Base-by-base conservation (phyloP, 768 basidiomycete genomes). In the Amanita pallidorosea region DNA sequence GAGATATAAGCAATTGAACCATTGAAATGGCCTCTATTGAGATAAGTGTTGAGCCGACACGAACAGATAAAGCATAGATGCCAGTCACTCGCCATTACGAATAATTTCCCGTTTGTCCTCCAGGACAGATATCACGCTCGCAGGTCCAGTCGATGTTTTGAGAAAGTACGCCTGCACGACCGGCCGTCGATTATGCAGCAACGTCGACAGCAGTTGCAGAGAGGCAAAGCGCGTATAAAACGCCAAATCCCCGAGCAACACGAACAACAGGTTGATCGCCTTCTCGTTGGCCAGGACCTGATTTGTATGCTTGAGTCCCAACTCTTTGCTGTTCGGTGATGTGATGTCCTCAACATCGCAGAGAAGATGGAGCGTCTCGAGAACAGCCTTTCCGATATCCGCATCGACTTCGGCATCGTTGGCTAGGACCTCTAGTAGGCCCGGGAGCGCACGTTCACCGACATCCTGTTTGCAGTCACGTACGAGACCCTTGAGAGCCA, bases 401-500 rank as follows among this genome's bases (percentile, higher is more conserved):
- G 82, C 73, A 64, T 99, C 96, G 47, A 92, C 78, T 57, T 89
- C 83, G 0, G 92, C 88, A 62, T 97, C 94, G 53, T 87, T 87
- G 59, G 84, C 76, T 29, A 97, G 70, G 29, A 90, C 85, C 25
- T 85, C 82, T 3, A 96, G 62, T 15, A 98, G 77, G 3, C 88
- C 85, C 7, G 76, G 68, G 7, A 98, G 72, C 1, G 91, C 87
- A 43, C 75, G 74, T 54, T 79, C 74, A 13, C 91, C 93, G 18
- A 97, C 88, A 53, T 96, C 90, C 53, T 83, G 74, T 63, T 88
- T 94, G 72, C 87, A 91, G 65, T 96, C 94, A 53, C 93, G 79
- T 42, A 84, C 73, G 48, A 98, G 81, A 18, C 94, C 95, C 64
- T 98, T 98, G 56, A 99, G 76, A 1, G 91, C 80, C 47, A 96